Conservation (phyloP, 768 basidiomycete genomes). For the Sistotremastrum niveocremeum region DNA sequence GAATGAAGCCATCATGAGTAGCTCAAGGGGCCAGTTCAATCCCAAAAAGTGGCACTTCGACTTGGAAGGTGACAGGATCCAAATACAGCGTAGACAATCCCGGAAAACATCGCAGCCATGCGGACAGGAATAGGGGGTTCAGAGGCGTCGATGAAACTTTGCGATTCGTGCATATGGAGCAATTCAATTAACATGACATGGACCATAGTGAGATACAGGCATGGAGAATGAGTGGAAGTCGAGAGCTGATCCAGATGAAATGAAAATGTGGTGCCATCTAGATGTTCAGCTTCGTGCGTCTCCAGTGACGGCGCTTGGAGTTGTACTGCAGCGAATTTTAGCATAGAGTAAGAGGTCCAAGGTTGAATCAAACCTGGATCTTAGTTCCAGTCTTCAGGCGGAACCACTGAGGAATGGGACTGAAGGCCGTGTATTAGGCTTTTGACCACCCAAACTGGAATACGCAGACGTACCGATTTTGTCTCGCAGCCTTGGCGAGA, state of each 20-base stretch:
- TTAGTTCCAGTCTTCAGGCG: constrained; percentile 92
- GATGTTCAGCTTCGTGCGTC: constrained; percentile 97
- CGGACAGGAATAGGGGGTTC: too few species aligned
- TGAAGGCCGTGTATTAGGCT: constrained; percentile 15
- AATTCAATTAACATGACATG: not conserved
- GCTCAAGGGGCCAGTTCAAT: too few species aligned
- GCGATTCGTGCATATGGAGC: too few species aligned
- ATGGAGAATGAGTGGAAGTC: not conserved
- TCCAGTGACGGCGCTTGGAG: constrained; percentile 97
- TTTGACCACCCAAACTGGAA: not conserved
- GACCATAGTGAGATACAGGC: not conserved
- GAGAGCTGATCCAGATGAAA: not conserved
- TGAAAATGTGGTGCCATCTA: constrained; percentile 21
- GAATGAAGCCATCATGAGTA: too few species aligned
- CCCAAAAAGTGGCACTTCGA: too few species aligned
- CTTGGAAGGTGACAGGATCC: too few species aligned
- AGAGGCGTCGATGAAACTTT: too few species aligned
- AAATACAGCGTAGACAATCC: too few species aligned
- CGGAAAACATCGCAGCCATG: too few species aligned
- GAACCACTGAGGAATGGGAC: constrained; percentile 99
- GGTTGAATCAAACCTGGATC: constrained; percentile 50
- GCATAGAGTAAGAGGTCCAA: constrained; percentile 1
- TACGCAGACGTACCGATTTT: constrained; percentile 66
- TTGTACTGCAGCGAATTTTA: constrained; percentile 46
- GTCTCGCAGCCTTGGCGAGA: constrained; percentile 89